A percentile compares a stretch with the other conserved stretches of the same genome.
phyloP scores from a whole-genome alignment of 805 yeast species.

The Wickerhamiella siamensis region DNA sequence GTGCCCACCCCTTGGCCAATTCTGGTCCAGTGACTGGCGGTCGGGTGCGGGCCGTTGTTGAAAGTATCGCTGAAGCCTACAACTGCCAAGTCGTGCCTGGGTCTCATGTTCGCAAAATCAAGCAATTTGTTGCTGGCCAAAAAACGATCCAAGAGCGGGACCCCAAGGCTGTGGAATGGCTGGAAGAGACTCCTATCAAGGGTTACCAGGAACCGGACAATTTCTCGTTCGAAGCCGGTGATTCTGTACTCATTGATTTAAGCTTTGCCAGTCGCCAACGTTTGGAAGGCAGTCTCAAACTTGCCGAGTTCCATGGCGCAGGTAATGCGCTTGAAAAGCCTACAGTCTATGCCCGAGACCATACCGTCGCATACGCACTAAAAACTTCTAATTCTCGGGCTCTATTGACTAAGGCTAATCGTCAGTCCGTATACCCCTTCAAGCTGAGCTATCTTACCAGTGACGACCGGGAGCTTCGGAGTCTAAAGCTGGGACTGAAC shows the following conservation, averaged over 20 bases:
- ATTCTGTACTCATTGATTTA: constrained; percentile 74
- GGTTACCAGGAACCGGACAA: constrained; percentile 22
- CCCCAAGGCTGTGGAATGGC: constrained; percentile 65
- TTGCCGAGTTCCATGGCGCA: constrained; percentile 20
- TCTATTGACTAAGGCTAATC: constrained; percentile 55
- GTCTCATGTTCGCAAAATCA: constrained; percentile 76
- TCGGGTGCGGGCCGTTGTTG: constrained; percentile 60
- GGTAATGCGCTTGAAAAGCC: constrained; percentile 21
- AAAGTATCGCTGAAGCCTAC: constrained; percentile 71
- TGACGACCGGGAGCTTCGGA: constrained; percentile 41
- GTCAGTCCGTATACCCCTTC: constrained; percentile 80
- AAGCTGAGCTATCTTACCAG: constrained; percentile 58
- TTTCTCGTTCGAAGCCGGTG: constrained; percentile 61
- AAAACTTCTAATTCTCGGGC: constrained; percentile 62
- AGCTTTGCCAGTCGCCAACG: constrained; percentile 56
- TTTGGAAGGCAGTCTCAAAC: constrained; percentile 18
- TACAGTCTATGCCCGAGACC: constrained; percentile 71
- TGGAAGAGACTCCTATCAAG: constrained; percentile 14
- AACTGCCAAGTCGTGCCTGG: constrained; percentile 84
- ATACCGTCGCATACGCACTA: constrained; percentile 63
- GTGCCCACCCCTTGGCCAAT: constrained; percentile 33
- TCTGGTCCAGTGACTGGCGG: constrained; percentile 40
- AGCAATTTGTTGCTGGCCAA: constrained; percentile 93
- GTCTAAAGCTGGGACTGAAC: constrained; percentile 57
- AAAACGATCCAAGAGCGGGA: constrained; percentile 86